Conservation (phyloP, 169 alveolate genomes). For the Cyclospora cayetanensis region DNA sequence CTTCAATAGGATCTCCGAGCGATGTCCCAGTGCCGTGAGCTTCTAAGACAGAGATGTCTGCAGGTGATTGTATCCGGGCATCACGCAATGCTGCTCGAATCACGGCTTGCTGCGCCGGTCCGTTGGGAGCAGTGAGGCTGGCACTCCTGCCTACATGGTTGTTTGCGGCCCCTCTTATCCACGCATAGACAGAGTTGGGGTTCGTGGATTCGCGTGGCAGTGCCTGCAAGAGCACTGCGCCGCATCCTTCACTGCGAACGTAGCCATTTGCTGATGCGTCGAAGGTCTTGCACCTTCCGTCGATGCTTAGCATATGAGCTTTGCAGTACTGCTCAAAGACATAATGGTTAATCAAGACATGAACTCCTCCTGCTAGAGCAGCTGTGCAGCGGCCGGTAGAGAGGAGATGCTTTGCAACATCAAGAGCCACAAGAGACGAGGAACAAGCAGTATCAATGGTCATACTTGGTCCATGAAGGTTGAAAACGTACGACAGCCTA, state of each 20-base stretch:
- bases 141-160: constrained; percentile 80
- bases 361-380: constrained; percentile 78
- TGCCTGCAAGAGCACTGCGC: constrained; percentile 73
- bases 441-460: constrained; percentile 85
- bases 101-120: constrained; percentile 79
- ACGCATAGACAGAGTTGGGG: constrained; percentile 60
- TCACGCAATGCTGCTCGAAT: constrained; percentile 68
- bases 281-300: constrained; percentile 78
- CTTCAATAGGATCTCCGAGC: constrained; percentile 81
- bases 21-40: constrained; percentile 83
- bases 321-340: constrained; percentile 73
- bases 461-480: constrained; percentile 78
- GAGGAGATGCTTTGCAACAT: constrained; percentile 71
- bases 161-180: constrained; percentile 74
- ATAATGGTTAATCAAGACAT: constrained; percentile 72
- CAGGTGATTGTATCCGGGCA: constrained; percentile 57
- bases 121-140: constrained; percentile 82
- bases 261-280: constrained; percentile 81
- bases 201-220: neutral
- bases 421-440: constrained; percentile 81
- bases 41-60: constrained; percentile 61
- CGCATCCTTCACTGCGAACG: constrained; percentile 81
- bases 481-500: constrained; percentile 75
- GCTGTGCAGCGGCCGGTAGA: constrained; percentile 28
- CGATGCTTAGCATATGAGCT: constrained; percentile 77